Conservation (phyloP, 2,329 filamentous ascomycete genomes). For the Aureobasidium mangrovei region DNA sequence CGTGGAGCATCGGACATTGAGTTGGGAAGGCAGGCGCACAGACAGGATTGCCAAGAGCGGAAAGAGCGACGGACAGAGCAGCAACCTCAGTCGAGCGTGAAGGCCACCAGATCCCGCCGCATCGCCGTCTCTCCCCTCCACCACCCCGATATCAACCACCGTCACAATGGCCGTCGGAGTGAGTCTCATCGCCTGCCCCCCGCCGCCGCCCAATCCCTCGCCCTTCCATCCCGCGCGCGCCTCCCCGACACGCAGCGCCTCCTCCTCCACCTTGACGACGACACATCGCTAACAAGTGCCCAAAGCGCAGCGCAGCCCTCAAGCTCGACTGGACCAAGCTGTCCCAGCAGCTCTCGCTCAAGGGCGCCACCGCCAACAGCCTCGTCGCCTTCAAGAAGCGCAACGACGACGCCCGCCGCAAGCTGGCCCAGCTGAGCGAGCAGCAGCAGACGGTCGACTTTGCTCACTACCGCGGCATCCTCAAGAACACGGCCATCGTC, state of each 20-base stretch:
- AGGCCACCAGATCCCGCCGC: slow-evolving; percentile 10
- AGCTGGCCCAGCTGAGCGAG: slow-evolving; percentile 75
- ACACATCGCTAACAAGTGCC: slow-evolving; percentile 4
- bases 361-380: slow-evolving; percentile 83
- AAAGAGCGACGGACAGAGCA: slow-evolving; percentile 5
- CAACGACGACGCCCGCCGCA: slow-evolving; percentile 96
- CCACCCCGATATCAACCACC: slow-evolving; percentile 35
- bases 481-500: slow-evolving; percentile 94
- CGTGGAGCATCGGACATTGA: background rate
- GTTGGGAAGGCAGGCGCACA: background rate
- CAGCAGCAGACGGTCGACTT: slow-evolving; percentile 86
- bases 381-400: slow-evolving; percentile 98
- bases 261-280: background rate
- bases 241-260: background rate
- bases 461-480: slow-evolving; percentile 74
- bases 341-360: slow-evolving; percentile 86
- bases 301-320: slow-evolving; percentile 90
- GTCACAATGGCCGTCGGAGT: slow-evolving; percentile 58
- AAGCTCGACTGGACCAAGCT: slow-evolving; percentile 99
- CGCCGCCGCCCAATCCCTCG: background rate
- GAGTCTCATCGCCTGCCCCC: slow-evolving; percentile 35
- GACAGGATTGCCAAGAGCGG: slow-evolving; percentile 1
- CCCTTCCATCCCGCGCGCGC: background rate
- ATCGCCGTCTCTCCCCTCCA: slow-evolving; percentile 31
- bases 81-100: slow-evolving; percentile 11